Conservation (phyloP, 2,329 filamentous ascomycete genomes). For the Colletotrichum tropicale region DNA sequence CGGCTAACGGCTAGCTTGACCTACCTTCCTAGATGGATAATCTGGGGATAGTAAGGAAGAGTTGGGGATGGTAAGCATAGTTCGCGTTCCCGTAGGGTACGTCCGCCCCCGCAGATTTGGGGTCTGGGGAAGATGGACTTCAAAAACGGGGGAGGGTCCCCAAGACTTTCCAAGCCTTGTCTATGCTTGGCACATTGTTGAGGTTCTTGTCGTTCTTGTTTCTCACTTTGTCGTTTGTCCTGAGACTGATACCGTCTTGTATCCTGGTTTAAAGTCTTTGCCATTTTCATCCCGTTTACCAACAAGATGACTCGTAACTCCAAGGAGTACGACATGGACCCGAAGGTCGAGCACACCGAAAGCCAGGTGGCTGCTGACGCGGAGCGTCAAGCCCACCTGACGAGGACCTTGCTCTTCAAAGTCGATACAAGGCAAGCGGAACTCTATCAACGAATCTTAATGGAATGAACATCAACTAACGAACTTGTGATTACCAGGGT, state of each 20-base stretch:
- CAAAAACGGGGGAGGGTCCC: slow-evolving; percentile 13
- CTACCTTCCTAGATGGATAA: neutral
- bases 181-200: neutral
- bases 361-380: slow-evolving; percentile 18
- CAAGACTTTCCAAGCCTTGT: neutral
- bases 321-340: slow-evolving; percentile 14
- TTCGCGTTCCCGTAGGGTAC: neutral
- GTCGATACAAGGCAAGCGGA: slow-evolving; percentile 27
- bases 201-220: neutral
- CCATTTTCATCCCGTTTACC: neutral
- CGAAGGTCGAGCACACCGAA: slow-evolving; percentile 23
- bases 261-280: neutral
- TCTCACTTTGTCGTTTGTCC: neutral
- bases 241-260: neutral
- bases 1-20: slow-evolving; percentile 2
- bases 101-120: neutral
- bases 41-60: neutral
- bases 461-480: neutral
- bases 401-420: slow-evolving; percentile 30
- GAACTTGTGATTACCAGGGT: slow-evolving; percentile 45
- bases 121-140: slow-evolving; percentile 13
- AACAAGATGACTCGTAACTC: neutral
- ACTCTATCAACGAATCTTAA: neutral
- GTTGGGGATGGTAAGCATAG: neutral
- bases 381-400: slow-evolving; percentile 21